Base-by-base conservation (phyloP, 23 red algal genomes). In the Gracilaria vermiculophylla region DNA sequence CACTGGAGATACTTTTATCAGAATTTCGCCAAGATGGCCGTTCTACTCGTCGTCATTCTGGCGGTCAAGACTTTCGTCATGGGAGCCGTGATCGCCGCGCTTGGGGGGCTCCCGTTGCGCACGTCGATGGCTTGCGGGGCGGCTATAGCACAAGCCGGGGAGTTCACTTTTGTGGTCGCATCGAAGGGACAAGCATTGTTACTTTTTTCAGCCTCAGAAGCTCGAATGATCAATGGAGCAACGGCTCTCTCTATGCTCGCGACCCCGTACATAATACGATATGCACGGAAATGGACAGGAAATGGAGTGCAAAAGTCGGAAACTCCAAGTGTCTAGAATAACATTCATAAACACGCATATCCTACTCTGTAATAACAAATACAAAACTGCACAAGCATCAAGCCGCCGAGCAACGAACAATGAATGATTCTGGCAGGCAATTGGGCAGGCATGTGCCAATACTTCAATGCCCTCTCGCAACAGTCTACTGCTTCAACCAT, bases 401-500 rank as follows among this genome's bases (percentile, higher is more conserved):
- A 8, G 35, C 58, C 1, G 58, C 14, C 2, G 13, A 35, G 12
- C 16, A 36, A 9, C 58, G 35, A 64, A 34, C 58, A 31, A 64
- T 64, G 28, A 35, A 5, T 25, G 58, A 32, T 64, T 2, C 20
- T 7, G 29, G 29, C 16, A 58, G 28, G 58, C 29, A 35, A 16
- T 13, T 25, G 29, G 6, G 14, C 0, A 35, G 8, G 8, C 28
- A 64, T 64, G 29, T 34, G 8, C 12, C 27, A 4, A 64, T 34
- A 4, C 58, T 58, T 25, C 32, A 28, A 31, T 23, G 29, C 28
- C 32, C 21, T 1, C 0, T 36, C 0, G 37, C 20, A 28, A 54
- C n/a, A 33, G 36, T 10, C 31, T 81, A 99, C 82, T 99, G 92
- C 69, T 99, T 99, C 44, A 95, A 69, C 93, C 94, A 99, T 0